phyloP scores from a whole-genome alignment of 2,329 filamentous ascomycete species.

The Fusarium sp. region DNA sequence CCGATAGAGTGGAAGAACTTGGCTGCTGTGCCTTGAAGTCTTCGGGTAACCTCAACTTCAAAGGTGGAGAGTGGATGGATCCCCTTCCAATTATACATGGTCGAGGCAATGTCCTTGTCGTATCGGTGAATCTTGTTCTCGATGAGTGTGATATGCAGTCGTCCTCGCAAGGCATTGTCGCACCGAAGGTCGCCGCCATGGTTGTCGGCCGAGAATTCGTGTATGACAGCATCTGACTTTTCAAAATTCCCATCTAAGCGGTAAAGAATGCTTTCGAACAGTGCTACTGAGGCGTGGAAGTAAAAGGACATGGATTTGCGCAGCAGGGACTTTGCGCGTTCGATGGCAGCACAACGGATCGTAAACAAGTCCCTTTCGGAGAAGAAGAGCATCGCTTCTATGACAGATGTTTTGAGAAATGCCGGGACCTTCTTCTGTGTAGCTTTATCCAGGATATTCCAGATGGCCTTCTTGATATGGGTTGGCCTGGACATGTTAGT shows the following conservation, averaged over 20 bases:
- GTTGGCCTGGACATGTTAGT: slow-evolving; percentile 34
- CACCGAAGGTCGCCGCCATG: slow-evolving; percentile 30
- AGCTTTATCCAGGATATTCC: slow-evolving; percentile 41
- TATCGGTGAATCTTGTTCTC: slow-evolving; percentile 49
- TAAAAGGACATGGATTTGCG: slow-evolving; percentile 46
- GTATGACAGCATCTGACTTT: slow-evolving; percentile 41
- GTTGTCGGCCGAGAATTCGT: slow-evolving; percentile 36
- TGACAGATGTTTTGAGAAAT: slow-evolving; percentile 27
- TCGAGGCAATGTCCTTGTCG: slow-evolving; percentile 43
- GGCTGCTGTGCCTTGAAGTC: slow-evolving; percentile 47
- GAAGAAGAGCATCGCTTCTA: slow-evolving; percentile 47
- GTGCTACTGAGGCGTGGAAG: slow-evolving; percentile 44
- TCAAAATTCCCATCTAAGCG: slow-evolving; percentile 42
- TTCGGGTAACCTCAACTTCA: slow-evolving; percentile 47
- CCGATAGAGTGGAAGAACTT: slow-evolving; percentile 49
- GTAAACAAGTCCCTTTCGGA: slow-evolving; percentile 45
- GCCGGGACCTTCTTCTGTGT: slow-evolving; percentile 23
- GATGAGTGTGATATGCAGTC: slow-evolving; percentile 48
- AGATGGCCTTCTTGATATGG: slow-evolving; percentile 40
- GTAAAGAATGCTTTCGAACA: slow-evolving; percentile 47
- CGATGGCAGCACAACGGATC: slow-evolving; percentile 39
- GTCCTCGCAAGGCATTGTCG: slow-evolving; percentile 46
- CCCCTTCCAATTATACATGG: slow-evolving; percentile 47
- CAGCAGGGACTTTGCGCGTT: slow-evolving; percentile 38
- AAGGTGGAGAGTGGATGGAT: slow-evolving; percentile 44